phyloP scores from a whole-genome alignment of 805 yeast species.

The Cyberlindnera euphorbiae region DNA sequence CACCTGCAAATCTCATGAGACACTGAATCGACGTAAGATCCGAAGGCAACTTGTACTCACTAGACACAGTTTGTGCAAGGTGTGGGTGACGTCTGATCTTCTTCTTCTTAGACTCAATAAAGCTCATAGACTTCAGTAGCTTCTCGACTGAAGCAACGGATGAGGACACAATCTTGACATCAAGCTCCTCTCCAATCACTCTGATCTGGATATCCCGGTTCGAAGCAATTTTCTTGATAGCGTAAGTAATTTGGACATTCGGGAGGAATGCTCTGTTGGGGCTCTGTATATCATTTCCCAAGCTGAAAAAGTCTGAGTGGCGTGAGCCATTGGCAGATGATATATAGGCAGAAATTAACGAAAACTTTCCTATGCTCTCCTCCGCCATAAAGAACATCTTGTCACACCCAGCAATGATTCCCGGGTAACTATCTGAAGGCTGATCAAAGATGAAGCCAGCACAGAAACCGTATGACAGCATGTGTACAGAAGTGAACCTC shows the following conservation, averaged over 20 bases:
- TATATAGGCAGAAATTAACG: conserved; percentile 62
- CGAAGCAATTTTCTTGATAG: conserved; percentile 25
- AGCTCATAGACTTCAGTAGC: conserved; percentile 41
- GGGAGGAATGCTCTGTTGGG: conserved; percentile 67
- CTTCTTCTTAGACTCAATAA: conserved; percentile 34
- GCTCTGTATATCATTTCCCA: conserved; percentile 39
- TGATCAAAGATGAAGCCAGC: conserved; percentile 74
- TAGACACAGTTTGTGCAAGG: not conserved
- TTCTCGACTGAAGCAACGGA: conserved; percentile 52
- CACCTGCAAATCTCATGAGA: conserved; percentile 62
- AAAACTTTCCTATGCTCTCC: conserved; percentile 57
- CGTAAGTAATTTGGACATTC: conserved; percentile 54
- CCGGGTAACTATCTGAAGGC: conserved; percentile 44
- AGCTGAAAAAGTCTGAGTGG: conserved; percentile 44
- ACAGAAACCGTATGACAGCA: conserved; percentile 61
- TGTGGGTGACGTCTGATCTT: conserved; percentile 12
- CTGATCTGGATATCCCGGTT: conserved; percentile 40
- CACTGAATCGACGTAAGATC: conserved; percentile 41
- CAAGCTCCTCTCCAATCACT: conserved; percentile 65
- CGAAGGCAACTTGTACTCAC: conserved; percentile 20
- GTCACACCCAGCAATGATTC: conserved; percentile 76
- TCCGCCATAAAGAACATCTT: conserved; percentile 62
- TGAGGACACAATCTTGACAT: conserved; percentile 57
- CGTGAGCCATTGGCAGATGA: conserved; percentile 64
- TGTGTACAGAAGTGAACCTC: conserved; percentile 44